Evolutionary conservation across 1,284 basidiomycete species (phyloP).

Genomic region (Albatrellus sp.): DNA sequence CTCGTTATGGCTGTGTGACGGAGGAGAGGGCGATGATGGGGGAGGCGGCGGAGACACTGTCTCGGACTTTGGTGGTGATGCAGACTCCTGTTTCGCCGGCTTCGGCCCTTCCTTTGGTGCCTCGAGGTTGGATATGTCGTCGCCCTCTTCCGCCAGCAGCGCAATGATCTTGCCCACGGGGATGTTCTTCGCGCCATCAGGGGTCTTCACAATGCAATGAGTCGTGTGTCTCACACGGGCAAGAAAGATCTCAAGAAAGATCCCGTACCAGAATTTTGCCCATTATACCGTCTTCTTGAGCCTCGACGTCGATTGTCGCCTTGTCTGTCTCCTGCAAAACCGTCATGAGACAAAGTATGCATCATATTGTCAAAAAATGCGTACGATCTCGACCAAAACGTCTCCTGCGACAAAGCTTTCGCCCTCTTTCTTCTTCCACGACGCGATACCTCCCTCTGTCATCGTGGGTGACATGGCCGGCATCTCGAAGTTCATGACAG

Average conservation of each 20-base stretch:
- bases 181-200: conserved; percentile 78
- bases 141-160: conserved; percentile 91
- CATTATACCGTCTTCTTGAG: conserved; percentile 89
- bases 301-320: conserved; percentile 98
- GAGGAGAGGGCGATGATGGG: conserved; percentile 14
- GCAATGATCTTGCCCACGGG: conserved; percentile 85
- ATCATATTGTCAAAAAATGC: conserved; percentile 18
- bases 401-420: conserved; percentile 80
- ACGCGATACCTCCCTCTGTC: conserved; percentile 91
- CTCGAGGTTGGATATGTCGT: conserved; percentile 82
- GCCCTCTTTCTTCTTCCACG: conserved; percentile 89
- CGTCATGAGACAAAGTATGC: conserved; percentile 2
- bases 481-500: conserved; percentile 68
- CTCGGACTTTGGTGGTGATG: conserved; percentile 16
- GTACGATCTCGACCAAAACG: conserved; percentile 86
- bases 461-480: conserved; percentile 99
- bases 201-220: conserved; percentile 31
- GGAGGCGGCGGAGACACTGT: conserved; percentile 21
- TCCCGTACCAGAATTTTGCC: conserved; percentile 87
- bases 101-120: conserved; percentile 40
- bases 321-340: conserved; percentile 88
- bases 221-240: too few relatives aligned
- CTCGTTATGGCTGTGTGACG: conserved; percentile 17
- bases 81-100: conserved; percentile 14
- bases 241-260: conserved; percentile 3